phyloP scores from a whole-genome alignment of 176 grass and related monocot genomes.

The Saccharum spontaneum region DNA sequence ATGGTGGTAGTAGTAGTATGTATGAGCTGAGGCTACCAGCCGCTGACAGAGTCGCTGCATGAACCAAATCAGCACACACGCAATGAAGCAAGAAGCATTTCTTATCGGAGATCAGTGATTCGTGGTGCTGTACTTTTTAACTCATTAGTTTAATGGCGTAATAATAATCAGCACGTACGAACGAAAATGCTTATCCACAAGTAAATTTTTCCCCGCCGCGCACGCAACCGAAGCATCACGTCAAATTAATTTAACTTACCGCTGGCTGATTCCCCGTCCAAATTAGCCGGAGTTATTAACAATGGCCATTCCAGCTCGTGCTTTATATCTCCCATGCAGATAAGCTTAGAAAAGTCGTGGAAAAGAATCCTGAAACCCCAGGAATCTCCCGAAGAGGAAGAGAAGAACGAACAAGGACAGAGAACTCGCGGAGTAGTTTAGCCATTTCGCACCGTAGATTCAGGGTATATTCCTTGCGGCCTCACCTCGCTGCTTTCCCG shows the following conservation, averaged over 20 bases:
- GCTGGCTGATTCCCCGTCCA: neutral
- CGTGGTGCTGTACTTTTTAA: neutral
- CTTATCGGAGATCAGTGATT: neutral
- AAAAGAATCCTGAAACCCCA: slow-evolving; percentile 20
- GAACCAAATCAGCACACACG: neutral
- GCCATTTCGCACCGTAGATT: slow-evolving; percentile 10
- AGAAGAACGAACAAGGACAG: neutral
- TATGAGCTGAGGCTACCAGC: neutral
- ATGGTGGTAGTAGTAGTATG: neutral
- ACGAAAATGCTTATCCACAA: slow-evolving; percentile 26
- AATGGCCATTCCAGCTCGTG: slow-evolving; percentile 21
- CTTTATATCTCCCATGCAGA: slow-evolving; percentile 32
- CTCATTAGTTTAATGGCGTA: neutral
- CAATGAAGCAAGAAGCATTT: neutral
- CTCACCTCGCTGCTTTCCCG: slow-evolving; percentile 20
- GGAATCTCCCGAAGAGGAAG: slow-evolving; percentile 11
- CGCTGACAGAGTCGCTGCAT: neutral
- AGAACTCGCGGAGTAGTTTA: neutral
- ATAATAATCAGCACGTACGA: neutral
- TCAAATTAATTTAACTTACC: neutral
- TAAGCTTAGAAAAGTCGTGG: slow-evolving; percentile 33
- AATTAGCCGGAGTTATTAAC: neutral
- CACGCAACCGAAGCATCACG: slow-evolving; percentile 1
- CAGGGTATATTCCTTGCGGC: slow-evolving; percentile 32
- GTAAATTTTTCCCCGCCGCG: neutral